phyloP scores from a whole-genome alignment of 2,329 filamentous ascomycete species.

The Botrytis cinerea region DNA sequence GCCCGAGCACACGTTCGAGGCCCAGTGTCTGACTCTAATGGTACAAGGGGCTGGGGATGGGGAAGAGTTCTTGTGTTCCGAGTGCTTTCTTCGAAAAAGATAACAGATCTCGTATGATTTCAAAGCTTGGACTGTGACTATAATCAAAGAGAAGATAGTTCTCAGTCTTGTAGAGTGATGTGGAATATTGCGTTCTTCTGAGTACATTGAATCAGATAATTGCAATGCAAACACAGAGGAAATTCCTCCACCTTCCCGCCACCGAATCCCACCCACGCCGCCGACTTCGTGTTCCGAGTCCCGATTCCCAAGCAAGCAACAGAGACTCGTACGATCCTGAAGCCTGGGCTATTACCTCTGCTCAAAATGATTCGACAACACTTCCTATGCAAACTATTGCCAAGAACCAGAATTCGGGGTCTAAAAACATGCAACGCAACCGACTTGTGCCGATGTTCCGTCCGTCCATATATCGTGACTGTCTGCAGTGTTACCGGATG shows the following conservation, averaged over 20 bases:
- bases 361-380: not conserved
- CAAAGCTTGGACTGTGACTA: not conserved
- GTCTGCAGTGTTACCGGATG: constrained; percentile 13
- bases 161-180: not conserved
- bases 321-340: not conserved
- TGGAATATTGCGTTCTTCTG: not conserved
- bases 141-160: not conserved
- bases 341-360: not conserved
- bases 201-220: not conserved
- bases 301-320: not conserved
- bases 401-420: constrained; percentile 3
- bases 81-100: not conserved
- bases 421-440: not conserved
- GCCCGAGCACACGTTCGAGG: constrained; percentile 7
- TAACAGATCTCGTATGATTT: not conserved
- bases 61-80: not conserved
- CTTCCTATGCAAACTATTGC: not conserved
- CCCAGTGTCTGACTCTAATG: not conserved
- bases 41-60: not conserved
- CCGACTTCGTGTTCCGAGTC: not conserved
- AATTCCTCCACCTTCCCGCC: not conserved
- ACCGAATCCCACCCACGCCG: not conserved
- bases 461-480: not conserved
- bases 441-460: constrained; percentile 17
- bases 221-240: not conserved